Percentiles rank a stretch among this genome's conserved stretches.
Evolutionary conservation across 176 grass and related monocot species (phyloP).

Genomic region (Paspalum notatum): DNA sequence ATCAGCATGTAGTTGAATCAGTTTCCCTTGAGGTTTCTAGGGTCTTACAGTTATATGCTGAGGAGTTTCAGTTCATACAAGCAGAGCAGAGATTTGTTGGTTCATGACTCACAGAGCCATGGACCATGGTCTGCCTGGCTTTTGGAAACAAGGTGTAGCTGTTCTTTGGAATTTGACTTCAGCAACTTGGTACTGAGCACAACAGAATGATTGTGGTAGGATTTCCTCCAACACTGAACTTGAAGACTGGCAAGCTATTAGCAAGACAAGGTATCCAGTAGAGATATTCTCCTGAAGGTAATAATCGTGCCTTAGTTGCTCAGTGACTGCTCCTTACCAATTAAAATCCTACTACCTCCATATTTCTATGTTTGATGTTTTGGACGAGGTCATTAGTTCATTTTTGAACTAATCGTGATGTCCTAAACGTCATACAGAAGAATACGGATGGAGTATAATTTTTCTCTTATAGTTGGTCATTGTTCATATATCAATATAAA

Average conservation of each 20-base stretch:
- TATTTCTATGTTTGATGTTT: too few relatives aligned
- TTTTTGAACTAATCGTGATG: too few relatives aligned
- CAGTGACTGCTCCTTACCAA: too few relatives aligned
- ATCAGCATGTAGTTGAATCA: slow-evolving; percentile 45
- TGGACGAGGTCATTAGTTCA: too few relatives aligned
- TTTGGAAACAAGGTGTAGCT: slow-evolving; percentile 11
- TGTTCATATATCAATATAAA: too few relatives aligned
- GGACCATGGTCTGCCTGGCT: not conserved
- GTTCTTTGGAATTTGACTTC: slow-evolving; percentile 1
- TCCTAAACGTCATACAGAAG: too few relatives aligned
- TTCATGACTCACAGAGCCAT: not conserved
- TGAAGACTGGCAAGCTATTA: not conserved
- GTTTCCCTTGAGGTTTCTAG: slow-evolving; percentile 41
- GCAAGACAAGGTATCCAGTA: not conserved
- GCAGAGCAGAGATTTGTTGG: slow-evolving; percentile 27
- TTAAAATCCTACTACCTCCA: too few relatives aligned
- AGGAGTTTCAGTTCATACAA: slow-evolving; percentile 18
- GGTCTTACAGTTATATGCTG: slow-evolving; percentile 25
- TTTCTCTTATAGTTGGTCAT: too few relatives aligned
- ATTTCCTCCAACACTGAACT: slow-evolving; percentile 11
- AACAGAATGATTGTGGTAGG: not conserved
- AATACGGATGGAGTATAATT: too few relatives aligned
- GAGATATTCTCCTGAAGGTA: slow-evolving; percentile 33
- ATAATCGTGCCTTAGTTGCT: not conserved
- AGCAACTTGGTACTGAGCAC: slow-evolving; percentile 6